These are phyloP conservation scores for Boletus speciosus DNA, from an alignment of 768 basidiomycete genomes.

Conservation along the genomic window DNA sequence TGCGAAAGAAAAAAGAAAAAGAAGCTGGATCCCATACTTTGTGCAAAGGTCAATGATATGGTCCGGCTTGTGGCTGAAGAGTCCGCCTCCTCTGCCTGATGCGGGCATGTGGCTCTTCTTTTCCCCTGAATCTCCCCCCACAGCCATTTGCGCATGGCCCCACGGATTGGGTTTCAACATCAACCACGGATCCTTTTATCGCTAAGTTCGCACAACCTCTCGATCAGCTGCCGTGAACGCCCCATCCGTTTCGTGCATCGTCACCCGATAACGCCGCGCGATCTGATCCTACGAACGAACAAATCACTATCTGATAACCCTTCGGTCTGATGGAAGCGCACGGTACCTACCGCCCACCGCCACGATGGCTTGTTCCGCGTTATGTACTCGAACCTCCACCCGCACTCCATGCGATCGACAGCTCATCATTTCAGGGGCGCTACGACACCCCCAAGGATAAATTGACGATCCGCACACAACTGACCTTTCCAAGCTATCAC, in stretches of 20 bases:
- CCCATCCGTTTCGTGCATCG: background rate
- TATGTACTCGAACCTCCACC: background rate
- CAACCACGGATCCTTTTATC: background rate
- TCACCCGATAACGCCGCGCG: constrained; percentile 3
- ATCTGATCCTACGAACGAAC: constrained; percentile 9
- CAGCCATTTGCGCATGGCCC: background rate
- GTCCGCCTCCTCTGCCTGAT: background rate
- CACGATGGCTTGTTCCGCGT: background rate
- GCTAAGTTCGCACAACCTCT: background rate
- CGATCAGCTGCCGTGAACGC: constrained; percentile 3
- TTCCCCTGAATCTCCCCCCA: background rate
- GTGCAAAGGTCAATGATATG: background rate
- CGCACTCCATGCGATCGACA: constrained; percentile 1
- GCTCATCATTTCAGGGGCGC: background rate
- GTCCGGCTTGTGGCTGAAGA: background rate
- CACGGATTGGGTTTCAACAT: background rate
- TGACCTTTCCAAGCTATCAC: background rate
- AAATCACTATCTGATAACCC: background rate
- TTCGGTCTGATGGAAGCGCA: constrained; percentile 1
- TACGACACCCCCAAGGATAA: background rate
- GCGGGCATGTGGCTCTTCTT: background rate
- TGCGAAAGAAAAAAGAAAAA: too few species aligned
- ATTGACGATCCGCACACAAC: constrained; percentile 15
- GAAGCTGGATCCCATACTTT: background rate
- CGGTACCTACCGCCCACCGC: background rate